Conservation (phyloP, 2,329 filamentous ascomycete species). For the Nemania sp. region DNA sequence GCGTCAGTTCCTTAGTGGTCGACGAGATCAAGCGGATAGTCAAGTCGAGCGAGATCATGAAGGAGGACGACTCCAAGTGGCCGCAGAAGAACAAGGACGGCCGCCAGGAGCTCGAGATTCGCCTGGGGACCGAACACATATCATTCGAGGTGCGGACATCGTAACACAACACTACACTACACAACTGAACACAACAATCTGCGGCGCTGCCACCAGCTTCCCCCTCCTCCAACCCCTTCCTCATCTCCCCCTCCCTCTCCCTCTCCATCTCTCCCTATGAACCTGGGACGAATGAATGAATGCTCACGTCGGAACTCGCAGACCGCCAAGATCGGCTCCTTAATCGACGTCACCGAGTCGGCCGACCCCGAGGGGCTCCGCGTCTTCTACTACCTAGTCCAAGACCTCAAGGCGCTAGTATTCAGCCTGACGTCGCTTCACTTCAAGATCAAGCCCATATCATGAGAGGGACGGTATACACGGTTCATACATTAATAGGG, state of each 20-base stretch:
- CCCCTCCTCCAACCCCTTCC: no score
- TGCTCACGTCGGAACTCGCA: conserved; percentile 48
- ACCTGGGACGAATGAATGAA: not conserved
- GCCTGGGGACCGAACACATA: conserved; percentile 92
- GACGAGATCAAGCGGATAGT: conserved; percentile 97
- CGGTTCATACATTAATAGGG: no score
- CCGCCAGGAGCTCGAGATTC: conserved; percentile 92
- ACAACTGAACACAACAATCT: not conserved
- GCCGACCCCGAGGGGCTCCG: conserved; percentile 93
- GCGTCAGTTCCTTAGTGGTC: conserved; percentile 86
- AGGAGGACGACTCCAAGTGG: conserved; percentile 99
- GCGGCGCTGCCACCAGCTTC: not conserved
- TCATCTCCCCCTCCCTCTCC: no score
- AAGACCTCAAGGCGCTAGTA: conserved; percentile 94
- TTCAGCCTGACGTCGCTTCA: conserved; percentile 96
- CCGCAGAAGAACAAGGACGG: conserved; percentile 99
- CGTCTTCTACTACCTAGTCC: conserved; percentile 98
- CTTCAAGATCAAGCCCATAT: conserved; percentile 92
- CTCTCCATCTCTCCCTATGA: no score
- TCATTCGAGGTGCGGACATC: conserved; percentile 94
- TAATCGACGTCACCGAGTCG: conserved; percentile 95
- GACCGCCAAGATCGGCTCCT: conserved; percentile 97
- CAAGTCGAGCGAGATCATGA: conserved; percentile 95
- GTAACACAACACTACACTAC: no score
- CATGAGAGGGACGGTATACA: conserved; percentile 27